These are phyloP conservation scores for Hevea brasiliensis DNA, from an alignment of 345 rosid species.

Conservation along the genomic window DNA sequence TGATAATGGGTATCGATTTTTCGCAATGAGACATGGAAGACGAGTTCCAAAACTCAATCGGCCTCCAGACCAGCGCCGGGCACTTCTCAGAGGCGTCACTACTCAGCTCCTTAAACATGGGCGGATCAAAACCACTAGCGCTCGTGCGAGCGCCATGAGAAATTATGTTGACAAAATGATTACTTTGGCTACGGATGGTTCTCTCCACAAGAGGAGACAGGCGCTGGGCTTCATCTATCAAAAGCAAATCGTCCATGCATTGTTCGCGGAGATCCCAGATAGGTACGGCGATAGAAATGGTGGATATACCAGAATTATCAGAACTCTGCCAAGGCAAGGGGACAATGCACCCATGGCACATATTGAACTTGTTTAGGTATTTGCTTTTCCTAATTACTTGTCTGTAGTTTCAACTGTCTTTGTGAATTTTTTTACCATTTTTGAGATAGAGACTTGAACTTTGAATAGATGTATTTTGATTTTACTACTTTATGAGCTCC, in stretches of 20 bases:
- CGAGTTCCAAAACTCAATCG: constrained; percentile 87
- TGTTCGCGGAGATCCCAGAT: constrained; percentile 79
- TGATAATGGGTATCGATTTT: constrained; percentile 61
- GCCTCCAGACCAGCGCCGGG: constrained; percentile 88
- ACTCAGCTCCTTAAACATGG: constrained; percentile 92
- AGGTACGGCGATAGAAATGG: constrained; percentile 88
- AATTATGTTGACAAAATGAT: constrained; percentile 91
- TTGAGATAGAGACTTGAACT: not conserved
- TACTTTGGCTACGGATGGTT: constrained; percentile 82
- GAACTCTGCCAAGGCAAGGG: constrained; percentile 92
- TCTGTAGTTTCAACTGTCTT: not conserved
- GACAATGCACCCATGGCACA: constrained; percentile 99
- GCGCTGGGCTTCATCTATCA: constrained; percentile 85
- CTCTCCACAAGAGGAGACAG: constrained; percentile 86
- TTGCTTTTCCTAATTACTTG: not conserved
- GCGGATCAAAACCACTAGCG: constrained; percentile 82
- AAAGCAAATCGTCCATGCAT: constrained; percentile 87
- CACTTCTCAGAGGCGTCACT: constrained; percentile 83
- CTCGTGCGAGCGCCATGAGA: constrained; percentile 86
- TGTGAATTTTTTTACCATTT: not conserved
- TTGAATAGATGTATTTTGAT: constrained; percentile 5
- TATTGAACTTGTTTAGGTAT: constrained; percentile 78
- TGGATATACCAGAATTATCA: constrained; percentile 90
- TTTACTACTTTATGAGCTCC: not conserved
- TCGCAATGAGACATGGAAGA: constrained; percentile 81